phyloP scores from a whole-genome alignment of 345 rosid species.

The Melastoma malabathricum region DNA sequence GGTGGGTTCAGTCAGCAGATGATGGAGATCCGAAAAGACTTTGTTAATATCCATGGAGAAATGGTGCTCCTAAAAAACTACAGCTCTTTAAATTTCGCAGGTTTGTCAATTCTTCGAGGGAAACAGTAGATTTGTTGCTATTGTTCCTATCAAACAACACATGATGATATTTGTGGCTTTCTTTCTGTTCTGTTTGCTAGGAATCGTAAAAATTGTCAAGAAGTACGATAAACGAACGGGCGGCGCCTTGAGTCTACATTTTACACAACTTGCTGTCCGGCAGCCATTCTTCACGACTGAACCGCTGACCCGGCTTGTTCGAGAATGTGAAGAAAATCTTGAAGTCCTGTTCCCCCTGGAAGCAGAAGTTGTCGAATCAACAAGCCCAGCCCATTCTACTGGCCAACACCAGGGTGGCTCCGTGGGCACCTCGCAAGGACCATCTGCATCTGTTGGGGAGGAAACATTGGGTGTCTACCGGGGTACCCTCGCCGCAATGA shows the following conservation, averaged over 20 bases:
- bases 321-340: conserved; percentile 73
- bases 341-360: conserved; percentile 81
- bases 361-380: conserved; percentile 69
- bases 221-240: conserved; percentile 89
- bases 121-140: conserved; percentile 4
- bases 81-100: conserved; percentile 87
- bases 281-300: conserved; percentile 84
- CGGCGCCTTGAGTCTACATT: conserved; percentile 59
- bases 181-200: conserved; percentile 17
- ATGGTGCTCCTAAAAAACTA: conserved; percentile 92
- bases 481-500: conserved; percentile 92
- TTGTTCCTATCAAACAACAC: not conserved
- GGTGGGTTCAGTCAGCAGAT: conserved; percentile 74
- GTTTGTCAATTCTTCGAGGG: conserved; percentile 13
- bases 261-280: conserved; percentile 61
- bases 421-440: conserved; percentile 20
- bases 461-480: conserved; percentile 60
- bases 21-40: conserved; percentile 89
- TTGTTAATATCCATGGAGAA: conserved; percentile 83
- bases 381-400: conserved; percentile 10
- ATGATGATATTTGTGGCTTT: not conserved
- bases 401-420: conserved; percentile 11
- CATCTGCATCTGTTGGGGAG: conserved; percentile 40
- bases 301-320: conserved; percentile 74
- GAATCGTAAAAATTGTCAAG: conserved; percentile 77